Evolutionary conservation across 2,329 filamentous ascomycete genomes (phyloP).

Genomic region (Penicillium sp.): DNA sequence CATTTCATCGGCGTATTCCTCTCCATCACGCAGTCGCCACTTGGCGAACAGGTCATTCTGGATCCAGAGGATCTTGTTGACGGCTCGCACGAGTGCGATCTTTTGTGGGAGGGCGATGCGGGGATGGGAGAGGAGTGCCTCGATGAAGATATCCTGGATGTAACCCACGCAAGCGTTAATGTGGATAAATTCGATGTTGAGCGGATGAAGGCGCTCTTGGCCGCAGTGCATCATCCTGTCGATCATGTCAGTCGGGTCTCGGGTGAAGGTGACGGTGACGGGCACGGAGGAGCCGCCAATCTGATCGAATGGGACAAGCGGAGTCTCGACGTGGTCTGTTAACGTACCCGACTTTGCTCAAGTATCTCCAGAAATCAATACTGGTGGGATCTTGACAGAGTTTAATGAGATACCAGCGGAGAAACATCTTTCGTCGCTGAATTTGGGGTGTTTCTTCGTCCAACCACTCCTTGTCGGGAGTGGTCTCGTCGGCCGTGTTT

Average conservation of each 20-base stretch:
- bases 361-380: conserved; percentile 76
- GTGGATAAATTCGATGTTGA: conserved; percentile 76
- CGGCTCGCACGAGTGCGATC: conserved; percentile 65
- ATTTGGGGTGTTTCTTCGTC: conserved; percentile 69
- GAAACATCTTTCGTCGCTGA: conserved; percentile 69
- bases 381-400: conserved; percentile 68
- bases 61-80: conserved; percentile 80
- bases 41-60: conserved; percentile 83
- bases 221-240: conserved; percentile 72
- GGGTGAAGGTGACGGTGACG: no score
- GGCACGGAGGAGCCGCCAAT: background rate
- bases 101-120: conserved; percentile 62
- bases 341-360: conserved; percentile 71
- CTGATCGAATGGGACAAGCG: no score
- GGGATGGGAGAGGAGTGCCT: conserved; percentile 68
- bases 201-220: conserved; percentile 61
- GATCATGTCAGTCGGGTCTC: no score
- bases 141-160: conserved; percentile 70
- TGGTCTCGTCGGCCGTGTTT: conserved; percentile 57
- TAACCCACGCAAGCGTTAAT: conserved; percentile 66
- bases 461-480: conserved; percentile 56
- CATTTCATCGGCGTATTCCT: conserved; percentile 49
- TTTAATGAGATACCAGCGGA: conserved; percentile 67
- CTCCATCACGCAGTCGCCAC: conserved; percentile 67
- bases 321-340: background rate